Evolutionary conservation across 2,329 filamentous ascomycete genomes (phyloP).

Genomic region (Aspergillus niger): DNA sequence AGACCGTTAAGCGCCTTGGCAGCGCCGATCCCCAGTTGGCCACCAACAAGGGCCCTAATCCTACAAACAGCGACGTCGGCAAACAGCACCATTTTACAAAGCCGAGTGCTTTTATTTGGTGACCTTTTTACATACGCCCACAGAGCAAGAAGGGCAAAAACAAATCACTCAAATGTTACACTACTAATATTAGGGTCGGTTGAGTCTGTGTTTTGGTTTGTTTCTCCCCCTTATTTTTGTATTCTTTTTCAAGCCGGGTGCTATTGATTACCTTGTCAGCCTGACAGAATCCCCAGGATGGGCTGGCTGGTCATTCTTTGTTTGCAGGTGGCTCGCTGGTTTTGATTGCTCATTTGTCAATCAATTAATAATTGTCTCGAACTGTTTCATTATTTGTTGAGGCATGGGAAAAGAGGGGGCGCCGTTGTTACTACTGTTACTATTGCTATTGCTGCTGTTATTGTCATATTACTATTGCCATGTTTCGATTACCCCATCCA

Average conservation of each 20-base stretch:
- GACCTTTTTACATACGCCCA: neutral
- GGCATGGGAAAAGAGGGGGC: too few species aligned
- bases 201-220: neutral
- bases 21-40: neutral
- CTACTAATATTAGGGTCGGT: conserved; percentile 14
- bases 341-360: too few species aligned
- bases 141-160: neutral
- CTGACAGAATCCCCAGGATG: too few species aligned
- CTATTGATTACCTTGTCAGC: too few species aligned
- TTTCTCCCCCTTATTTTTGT: neutral
- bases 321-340: too few species aligned
- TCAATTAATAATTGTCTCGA: too few species aligned
- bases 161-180: conserved; percentile 6
- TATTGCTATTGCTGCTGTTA: too few species aligned
- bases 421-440: too few species aligned
- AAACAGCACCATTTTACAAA: too few species aligned
- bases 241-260: neutral
- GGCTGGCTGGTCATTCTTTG: too few species aligned
- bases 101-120: neutral
- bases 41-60: neutral
- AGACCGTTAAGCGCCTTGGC: neutral
- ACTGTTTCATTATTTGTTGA: too few species aligned
- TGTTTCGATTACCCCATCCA: neutral
- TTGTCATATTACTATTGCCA: neutral
- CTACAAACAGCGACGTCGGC: too few species aligned